Percentiles rank a stretch among this genome's conserved stretches.
Conservation (phyloP, 805 yeast species). For the Wickerhamiella azymoides region DNA sequence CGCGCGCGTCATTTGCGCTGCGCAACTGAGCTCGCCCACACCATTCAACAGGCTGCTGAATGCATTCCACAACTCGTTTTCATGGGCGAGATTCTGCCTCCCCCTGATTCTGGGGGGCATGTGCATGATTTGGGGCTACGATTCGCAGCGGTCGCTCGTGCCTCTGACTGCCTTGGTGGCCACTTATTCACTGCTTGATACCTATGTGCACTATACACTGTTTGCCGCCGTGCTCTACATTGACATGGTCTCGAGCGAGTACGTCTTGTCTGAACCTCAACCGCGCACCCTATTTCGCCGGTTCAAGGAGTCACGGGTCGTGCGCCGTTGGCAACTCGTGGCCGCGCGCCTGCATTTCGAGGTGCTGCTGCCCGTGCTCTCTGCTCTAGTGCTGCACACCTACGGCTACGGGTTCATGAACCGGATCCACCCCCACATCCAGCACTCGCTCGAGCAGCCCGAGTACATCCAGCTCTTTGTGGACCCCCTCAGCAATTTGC, state of each 20-base stretch:
- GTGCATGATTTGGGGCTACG: not conserved
- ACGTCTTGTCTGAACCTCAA: not conserved
- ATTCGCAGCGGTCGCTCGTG: slow-evolving; percentile 1
- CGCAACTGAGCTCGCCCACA: not conserved
- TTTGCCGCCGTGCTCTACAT: slow-evolving; percentile 7
- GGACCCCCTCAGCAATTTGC: not conserved
- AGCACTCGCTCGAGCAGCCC: slow-evolving; percentile 1
- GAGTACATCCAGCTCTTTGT: slow-evolving; percentile 9
- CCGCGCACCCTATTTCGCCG: not conserved
- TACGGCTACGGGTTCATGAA: slow-evolving; percentile 5
- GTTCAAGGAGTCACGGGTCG: not conserved
- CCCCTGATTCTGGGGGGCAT: not conserved
- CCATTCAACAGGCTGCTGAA: slow-evolving; percentile 2
- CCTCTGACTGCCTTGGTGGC: slow-evolving; percentile 4
- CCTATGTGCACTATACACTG: slow-evolving; percentile 2
- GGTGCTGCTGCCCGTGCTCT: not conserved
- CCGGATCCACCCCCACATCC: slow-evolving; percentile 7
- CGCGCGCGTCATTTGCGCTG: not conserved
- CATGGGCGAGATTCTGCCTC: not conserved
- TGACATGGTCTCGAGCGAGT: slow-evolving; percentile 6
- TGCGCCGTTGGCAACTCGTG: not conserved
- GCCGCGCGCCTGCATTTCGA: not conserved
- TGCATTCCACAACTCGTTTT: not conserved
- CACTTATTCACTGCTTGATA: slow-evolving; percentile 2
- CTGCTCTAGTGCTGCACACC: not conserved